Conservation (phyloP, 805 yeast species). For the Sugiyamaella chiloensis region DNA sequence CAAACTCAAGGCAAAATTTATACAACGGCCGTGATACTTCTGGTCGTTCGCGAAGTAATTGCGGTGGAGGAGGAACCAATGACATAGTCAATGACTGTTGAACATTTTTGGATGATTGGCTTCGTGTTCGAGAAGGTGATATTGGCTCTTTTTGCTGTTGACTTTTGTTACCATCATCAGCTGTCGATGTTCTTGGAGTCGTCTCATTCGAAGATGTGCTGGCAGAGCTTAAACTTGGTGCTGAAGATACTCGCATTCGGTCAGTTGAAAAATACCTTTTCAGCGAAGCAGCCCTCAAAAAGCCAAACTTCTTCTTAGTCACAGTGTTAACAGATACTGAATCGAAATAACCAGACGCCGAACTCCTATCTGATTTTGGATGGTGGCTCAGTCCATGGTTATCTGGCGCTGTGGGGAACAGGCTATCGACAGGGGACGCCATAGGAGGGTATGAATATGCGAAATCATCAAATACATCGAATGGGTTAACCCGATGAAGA, state of each 20-base stretch:
- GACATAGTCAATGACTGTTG: conserved; percentile 18
- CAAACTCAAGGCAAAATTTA: conserved; percentile 28
- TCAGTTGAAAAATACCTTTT: conserved; percentile 9
- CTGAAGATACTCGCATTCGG: conserved; percentile 1
- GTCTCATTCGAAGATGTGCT: not conserved
- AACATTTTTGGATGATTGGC: conserved; percentile 1
- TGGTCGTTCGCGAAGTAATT: conserved; percentile 29
- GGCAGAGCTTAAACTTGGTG: not conserved
- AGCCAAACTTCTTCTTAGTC: conserved; percentile 13
- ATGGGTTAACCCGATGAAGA: conserved; percentile 31
- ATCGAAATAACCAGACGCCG: not conserved
- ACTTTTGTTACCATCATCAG: not conserved
- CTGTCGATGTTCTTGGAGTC: conserved; percentile 3
- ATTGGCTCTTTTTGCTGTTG: not conserved
- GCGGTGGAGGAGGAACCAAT: conserved; percentile 30
- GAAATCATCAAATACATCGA: conserved; percentile 37
- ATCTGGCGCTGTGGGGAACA: conserved; percentile 5
- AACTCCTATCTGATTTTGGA: not conserved
- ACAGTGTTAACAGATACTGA: not conserved
- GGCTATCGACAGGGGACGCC: conserved; percentile 18
- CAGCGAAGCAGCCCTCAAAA: conserved; percentile 5
- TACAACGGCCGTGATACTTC: conserved; percentile 30
- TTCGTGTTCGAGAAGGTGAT: not conserved
- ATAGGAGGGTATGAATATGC: conserved; percentile 32
- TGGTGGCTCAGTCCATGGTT: too few relatives aligned